phyloP scores from a whole-genome alignment of 768 basidiomycete genomes.

The Exidia glandulosa region DNA sequence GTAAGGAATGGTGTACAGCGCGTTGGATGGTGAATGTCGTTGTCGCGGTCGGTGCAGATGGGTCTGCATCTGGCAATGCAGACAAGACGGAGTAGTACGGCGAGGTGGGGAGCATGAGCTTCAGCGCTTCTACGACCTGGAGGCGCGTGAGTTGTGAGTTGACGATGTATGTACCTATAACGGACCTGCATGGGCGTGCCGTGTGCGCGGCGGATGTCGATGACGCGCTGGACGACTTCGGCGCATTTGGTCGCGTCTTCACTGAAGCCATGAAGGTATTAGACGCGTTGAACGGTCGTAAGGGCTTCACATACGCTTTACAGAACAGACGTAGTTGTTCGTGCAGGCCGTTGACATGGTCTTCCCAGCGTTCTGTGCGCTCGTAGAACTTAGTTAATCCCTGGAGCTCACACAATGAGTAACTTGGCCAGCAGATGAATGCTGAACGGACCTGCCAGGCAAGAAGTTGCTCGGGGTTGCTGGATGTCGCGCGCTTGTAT shows the following conservation, averaged over 20 bases:
- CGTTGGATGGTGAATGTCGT: constrained; percentile 43
- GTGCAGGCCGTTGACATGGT: constrained; percentile 41
- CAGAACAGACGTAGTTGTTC: constrained; percentile 48
- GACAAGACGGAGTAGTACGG: constrained; percentile 50
- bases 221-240: constrained; percentile 65
- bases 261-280: constrained; percentile 26
- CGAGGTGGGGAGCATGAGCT: constrained; percentile 66
- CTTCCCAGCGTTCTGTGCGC: constrained; percentile 44
- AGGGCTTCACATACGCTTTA: constrained; percentile 35
- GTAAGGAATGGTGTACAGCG: constrained; percentile 59
- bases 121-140: constrained; percentile 58
- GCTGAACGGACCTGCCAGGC: constrained; percentile 69
- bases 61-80: constrained; percentile 59
- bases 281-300: not conserved
- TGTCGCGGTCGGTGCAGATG: constrained; percentile 59
- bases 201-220: constrained; percentile 48
- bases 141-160: not conserved
- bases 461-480: constrained; percentile 57
- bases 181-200: constrained; percentile 51
- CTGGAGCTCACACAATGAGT: constrained; percentile 25
- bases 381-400: constrained; percentile 69
- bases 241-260: constrained; percentile 71
- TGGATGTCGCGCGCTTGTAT: constrained; percentile 64
- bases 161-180: not conserved
- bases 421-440: not conserved